Base-by-base conservation (phyloP, 2,329 filamentous ascomycete species). In the Cladophialophora immunda region DNA sequence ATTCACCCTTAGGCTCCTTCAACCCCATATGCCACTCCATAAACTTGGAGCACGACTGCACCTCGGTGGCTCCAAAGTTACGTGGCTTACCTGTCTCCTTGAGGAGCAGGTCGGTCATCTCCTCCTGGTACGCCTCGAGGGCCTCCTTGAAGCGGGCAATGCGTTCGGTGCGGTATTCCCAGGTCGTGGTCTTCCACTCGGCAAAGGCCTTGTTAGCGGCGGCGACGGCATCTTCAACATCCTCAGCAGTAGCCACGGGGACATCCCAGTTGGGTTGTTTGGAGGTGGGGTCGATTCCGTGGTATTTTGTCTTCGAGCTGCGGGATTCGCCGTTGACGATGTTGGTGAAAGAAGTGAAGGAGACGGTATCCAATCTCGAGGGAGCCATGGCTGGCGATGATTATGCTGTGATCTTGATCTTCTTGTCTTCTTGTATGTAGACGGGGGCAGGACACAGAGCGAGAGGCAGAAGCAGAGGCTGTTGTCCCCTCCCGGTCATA, bases 71-170 rank as follows among this genome's bases (percentile, higher is more conserved):
- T 2, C 57, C 57, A 15, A 65, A 58, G 13, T 34, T 27, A 9
- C 58, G 76, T 3, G 84, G 84, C 74, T 86, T 86, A 17, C 85
- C 84, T 7, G 82, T 82, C 75, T 87, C 85, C 64, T 76, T 78
- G 70, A 78, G 78, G 32, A 86, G 73, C 15, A 86, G 75, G 30
- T 78, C 76, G 19, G 78, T 75, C 56, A 87, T 76, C 54, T 82
- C 79, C 1, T 81, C 77, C 15, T 76, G 75, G 52, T 85, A 77
- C 1, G 76, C 73, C 30, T 77, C 72, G 19, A 85, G 72, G 13
- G 77, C 74, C 8, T 81, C 78, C 47, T 79, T 78, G 30, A 84
- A 77, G 55, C 77, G 77, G 32, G 75, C 75, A 8, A 84, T 74
- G 5, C 77, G 71, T 5, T 78, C 75, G 32, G 80, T 76, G n/a